Evolutionary conservation across 1,139 yeast species (phyloP).

Genomic region (Taphrina deformans): DNA sequence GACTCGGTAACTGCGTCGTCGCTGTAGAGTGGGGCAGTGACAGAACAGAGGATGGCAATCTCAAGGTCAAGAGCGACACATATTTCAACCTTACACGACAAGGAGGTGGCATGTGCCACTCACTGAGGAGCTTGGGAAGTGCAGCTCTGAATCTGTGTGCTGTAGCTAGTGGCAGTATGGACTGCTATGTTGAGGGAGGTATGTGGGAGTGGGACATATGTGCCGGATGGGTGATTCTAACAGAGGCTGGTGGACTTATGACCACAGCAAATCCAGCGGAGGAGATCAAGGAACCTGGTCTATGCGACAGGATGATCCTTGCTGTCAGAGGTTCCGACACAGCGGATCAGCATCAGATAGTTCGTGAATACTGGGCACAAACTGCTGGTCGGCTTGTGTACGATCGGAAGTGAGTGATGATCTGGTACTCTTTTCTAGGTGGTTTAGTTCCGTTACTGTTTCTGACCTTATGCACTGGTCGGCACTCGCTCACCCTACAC

Average conservation of each 20-base stretch:
- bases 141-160: slow-evolving; percentile 61
- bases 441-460: too few species aligned
- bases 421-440: too few species aligned
- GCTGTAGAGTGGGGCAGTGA: slow-evolving; percentile 64
- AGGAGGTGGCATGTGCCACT: slow-evolving; percentile 57
- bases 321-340: slow-evolving; percentile 30
- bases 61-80: slow-evolving; percentile 52
- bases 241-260: slow-evolving; percentile 59
- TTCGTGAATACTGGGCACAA: slow-evolving; percentile 31
- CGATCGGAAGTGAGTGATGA: slow-evolving; percentile 1
- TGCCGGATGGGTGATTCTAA: slow-evolving; percentile 62
- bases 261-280: slow-evolving; percentile 54
- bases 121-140: slow-evolving; percentile 59
- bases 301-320: slow-evolving; percentile 27
- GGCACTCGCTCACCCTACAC: too few species aligned
- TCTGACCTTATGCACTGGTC: too few species aligned
- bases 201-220: slow-evolving; percentile 66
- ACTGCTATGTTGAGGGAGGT: slow-evolving; percentile 66
- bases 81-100: slow-evolving; percentile 51
- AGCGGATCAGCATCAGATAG: slow-evolving; percentile 17
- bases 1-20: slow-evolving; percentile 51
- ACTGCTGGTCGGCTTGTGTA: slow-evolving; percentile 22
- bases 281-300: slow-evolving; percentile 26
- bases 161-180: slow-evolving; percentile 58
- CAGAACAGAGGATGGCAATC: slow-evolving; percentile 53